Percentiles rank a stretch among this genome's conserved stretches.
Conservation (phyloP, 1,284 basidiomycete genomes). For the Hymenochaete sp. region DNA sequence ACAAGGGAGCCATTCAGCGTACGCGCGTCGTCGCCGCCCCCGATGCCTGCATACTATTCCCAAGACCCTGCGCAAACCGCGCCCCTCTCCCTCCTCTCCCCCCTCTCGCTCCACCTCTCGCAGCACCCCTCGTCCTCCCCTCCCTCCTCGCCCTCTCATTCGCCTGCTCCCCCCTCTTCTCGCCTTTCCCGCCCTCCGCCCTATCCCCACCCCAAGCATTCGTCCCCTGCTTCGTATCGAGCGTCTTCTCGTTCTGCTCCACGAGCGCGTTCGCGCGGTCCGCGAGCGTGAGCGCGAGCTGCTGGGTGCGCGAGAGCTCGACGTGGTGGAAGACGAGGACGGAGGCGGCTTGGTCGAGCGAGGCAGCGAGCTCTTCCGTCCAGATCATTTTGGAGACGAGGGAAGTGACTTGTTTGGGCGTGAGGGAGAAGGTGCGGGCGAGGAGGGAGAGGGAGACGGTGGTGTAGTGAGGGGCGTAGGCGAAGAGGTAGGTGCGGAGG, state of each 20-base stretch:
- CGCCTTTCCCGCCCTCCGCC: constrained; percentile 60
- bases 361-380: constrained; percentile 92
- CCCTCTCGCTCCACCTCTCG: constrained; percentile 54
- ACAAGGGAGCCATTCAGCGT: constrained; percentile 6
- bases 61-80: constrained; percentile 71
- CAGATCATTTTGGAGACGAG: constrained; percentile 99
- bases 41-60: constrained; percentile 58
- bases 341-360: constrained; percentile 81
- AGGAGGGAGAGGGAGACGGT: constrained; percentile 85
- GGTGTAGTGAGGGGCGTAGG: constrained; percentile 93
- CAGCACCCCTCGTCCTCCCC: constrained; percentile 48
- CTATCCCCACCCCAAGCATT: constrained; percentile 57
- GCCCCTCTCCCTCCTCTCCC: constrained; percentile 63
- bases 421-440: constrained; percentile 80
- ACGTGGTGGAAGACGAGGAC: constrained; percentile 88
- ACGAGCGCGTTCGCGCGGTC: constrained; percentile 83
- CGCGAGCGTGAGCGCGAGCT: constrained; percentile 79
- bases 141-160: constrained; percentile 65
- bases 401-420: constrained; percentile 75
- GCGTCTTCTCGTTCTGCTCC: constrained; percentile 94
- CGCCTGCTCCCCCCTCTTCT: constrained; percentile 69
- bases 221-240: constrained; percentile 80
- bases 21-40: constrained; percentile 13
- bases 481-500: constrained; percentile 94
- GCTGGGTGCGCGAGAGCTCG: constrained; percentile 84